A percentile compares a stretch with the other conserved stretches of the same genome.
These are phyloP conservation scores for Teratosphaeria viscida DNA, from an alignment of 2,329 filamentous ascomycete genomes.

Conservation along the genomic window DNA sequence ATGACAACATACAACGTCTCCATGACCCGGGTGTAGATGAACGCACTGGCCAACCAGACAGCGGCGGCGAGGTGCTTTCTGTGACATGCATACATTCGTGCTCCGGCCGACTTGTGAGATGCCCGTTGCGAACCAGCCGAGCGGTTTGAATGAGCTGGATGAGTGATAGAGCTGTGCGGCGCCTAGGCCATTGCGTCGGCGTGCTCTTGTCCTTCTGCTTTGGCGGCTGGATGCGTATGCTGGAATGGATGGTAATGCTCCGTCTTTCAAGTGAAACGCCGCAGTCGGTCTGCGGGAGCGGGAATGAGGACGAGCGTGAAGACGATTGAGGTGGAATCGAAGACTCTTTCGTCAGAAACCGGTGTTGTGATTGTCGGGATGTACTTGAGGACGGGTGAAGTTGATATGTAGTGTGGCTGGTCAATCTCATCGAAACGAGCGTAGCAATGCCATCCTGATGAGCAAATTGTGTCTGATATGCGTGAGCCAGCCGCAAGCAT, in stretches of 20 bases:
- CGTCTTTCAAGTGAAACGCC: neutral
- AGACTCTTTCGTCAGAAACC: neutral
- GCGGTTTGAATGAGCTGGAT: neutral
- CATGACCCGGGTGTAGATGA: neutral
- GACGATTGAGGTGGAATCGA: neutral
- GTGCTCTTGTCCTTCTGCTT: neutral
- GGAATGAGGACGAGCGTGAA: neutral
- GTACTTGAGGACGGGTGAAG: neutral
- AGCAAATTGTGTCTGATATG: too few relatives aligned
- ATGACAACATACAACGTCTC: neutral
- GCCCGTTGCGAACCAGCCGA: neutral
- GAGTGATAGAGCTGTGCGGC: neutral
- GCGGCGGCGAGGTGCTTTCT: neutral
- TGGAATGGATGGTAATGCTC: neutral
- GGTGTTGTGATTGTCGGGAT: neutral
- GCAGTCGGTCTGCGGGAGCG: neutral
- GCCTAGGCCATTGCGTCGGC: neutral
- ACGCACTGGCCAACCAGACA: neutral
- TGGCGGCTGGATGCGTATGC: neutral
- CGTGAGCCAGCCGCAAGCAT: too few relatives aligned
- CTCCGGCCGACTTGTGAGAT: too few relatives aligned
- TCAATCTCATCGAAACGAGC: neutral
- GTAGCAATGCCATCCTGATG: too few relatives aligned
- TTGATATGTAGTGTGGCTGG: neutral
- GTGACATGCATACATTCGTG: neutral